phyloP scores from a whole-genome alignment of 2,329 filamentous ascomycete species.

The Ceratocystis variospora region DNA sequence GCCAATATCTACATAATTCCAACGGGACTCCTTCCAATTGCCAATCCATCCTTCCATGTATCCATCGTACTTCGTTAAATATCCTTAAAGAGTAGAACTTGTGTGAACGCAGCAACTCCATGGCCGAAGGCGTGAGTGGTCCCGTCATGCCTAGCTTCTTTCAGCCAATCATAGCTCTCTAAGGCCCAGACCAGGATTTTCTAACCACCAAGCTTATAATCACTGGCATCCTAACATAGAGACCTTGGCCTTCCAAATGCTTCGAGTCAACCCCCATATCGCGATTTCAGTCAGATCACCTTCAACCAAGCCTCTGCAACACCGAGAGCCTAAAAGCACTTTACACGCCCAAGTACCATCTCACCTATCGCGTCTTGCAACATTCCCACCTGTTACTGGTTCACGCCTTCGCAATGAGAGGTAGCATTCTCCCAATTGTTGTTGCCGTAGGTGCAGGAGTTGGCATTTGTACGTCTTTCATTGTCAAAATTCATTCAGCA shows the following conservation, averaged over 20 bases:
- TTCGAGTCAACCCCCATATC: background rate
- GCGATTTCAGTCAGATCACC: too few species aligned
- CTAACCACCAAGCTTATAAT: background rate
- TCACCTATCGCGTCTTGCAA: background rate
- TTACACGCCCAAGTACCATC: background rate
- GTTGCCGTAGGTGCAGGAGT: constrained; percentile 17
- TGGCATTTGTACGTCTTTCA: constrained; percentile 15
- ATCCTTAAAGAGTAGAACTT: background rate
- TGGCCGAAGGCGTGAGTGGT: background rate
- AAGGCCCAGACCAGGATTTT: background rate
- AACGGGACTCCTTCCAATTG: too few species aligned
- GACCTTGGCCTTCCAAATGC: background rate
- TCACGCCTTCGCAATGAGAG: constrained; percentile 13
- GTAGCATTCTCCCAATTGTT: constrained; percentile 15
- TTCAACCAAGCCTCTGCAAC: too few species aligned
- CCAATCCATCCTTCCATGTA: too few species aligned
- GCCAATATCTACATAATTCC: too few species aligned
- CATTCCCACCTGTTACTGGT: background rate
- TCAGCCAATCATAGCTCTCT: background rate
- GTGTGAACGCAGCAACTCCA: background rate
- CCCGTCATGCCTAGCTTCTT: background rate
- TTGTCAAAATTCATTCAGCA: background rate
- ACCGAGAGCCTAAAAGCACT: too few species aligned
- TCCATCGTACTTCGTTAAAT: too few species aligned
- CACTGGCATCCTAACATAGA: background rate